These are phyloP conservation scores for Stagonosporopsis tanaceti DNA, from an alignment of 2,329 filamentous ascomycete species.

Conservation along the genomic window DNA sequence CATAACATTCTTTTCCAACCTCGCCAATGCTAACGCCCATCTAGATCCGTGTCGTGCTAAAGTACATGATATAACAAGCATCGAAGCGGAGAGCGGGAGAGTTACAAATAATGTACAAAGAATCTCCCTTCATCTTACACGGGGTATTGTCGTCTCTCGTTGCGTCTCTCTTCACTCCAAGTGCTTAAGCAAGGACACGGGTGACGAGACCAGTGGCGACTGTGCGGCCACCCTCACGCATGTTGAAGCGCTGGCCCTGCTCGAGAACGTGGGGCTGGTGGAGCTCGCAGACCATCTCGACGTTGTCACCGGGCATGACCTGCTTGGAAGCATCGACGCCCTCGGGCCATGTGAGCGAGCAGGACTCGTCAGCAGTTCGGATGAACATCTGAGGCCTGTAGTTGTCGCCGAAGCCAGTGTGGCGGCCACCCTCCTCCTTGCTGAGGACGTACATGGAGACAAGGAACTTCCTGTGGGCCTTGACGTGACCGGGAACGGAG, in stretches of 20 bases:
- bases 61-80: constrained; percentile 34
- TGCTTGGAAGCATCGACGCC: constrained; percentile 79
- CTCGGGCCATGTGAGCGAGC: constrained; percentile 85
- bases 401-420: constrained; percentile 94
- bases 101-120: constrained; percentile 37
- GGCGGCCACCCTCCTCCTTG: constrained; percentile 97
- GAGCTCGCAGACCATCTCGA: constrained; percentile 93
- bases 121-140: constrained; percentile 21
- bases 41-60: constrained; percentile 37
- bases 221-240: constrained; percentile 88
- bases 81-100: constrained; percentile 38
- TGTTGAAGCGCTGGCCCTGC: constrained; percentile 93
- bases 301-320: constrained; percentile 98
- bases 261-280: constrained; percentile 88
- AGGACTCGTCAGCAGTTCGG: constrained; percentile 81
- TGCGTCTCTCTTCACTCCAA: constrained; percentile 4
- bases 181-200: constrained; percentile 46
- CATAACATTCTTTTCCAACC: constrained; percentile 32
- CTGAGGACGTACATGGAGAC: constrained; percentile 95
- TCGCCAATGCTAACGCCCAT: constrained; percentile 30
- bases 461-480: constrained; percentile 90
- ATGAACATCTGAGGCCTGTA: constrained; percentile 97
- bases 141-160: constrained; percentile 16
- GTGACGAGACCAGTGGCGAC: constrained; percentile 52
- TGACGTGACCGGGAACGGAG: constrained; percentile 80